Evolutionary conservation across 306 rosid genomes (phyloP).

Genomic region (Prunus persica): DNA sequence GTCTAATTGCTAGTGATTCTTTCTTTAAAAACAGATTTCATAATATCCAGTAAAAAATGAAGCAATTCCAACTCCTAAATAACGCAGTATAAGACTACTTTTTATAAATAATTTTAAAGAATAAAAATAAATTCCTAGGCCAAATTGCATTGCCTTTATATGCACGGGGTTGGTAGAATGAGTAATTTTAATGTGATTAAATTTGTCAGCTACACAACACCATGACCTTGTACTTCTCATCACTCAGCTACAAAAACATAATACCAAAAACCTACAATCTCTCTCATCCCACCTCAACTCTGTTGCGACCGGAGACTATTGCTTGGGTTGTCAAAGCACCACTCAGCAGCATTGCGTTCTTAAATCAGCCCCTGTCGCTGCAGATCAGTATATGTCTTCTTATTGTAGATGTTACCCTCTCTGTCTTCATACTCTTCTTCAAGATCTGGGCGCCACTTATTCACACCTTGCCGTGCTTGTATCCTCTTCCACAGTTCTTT

Average conservation of each 20-base stretch:
- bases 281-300: neutral
- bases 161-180: neutral
- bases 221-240: neutral
- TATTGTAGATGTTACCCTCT: conserved; percentile 96
- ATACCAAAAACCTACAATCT: conserved; percentile 1
- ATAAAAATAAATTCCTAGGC: too few species aligned
- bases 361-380: conserved; percentile 94
- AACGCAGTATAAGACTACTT: too few species aligned
- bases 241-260: neutral
- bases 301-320: neutral
- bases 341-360: conserved; percentile 3
- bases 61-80: too few species aligned
- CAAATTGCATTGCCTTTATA: too few species aligned
- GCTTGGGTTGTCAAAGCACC: neutral
- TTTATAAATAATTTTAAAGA: too few species aligned
- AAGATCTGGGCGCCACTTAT: conserved; percentile 97
- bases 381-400: conserved; percentile 92
- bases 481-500: conserved; percentile 93
- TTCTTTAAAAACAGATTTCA: neutral
- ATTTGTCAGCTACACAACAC: neutral
- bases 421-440: conserved; percentile 99
- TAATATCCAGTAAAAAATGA: too few species aligned
- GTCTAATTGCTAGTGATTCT: neutral
- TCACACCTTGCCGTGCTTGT: conserved; percentile 84
- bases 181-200: neutral